A percentile compares a stretch with the other conserved stretches of the same genome.
Evolutionary conservation across 2,329 filamentous ascomycete genomes (phyloP).

Genomic region (Fusarium pseudoanthophilum): DNA sequence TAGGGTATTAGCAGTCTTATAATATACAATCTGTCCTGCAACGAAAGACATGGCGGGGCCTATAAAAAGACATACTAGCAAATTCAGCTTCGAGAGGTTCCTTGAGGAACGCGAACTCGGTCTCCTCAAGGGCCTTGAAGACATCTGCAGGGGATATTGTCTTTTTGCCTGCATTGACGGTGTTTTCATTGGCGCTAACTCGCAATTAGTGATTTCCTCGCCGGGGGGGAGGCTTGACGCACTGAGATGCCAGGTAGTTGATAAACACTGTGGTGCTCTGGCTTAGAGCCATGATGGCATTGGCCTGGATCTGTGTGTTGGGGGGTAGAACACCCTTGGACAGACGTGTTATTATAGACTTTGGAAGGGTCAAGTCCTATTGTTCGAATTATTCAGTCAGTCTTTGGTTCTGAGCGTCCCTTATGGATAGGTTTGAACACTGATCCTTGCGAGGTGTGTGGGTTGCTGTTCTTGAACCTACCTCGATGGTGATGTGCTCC

Average conservation of each 20-base stretch:
- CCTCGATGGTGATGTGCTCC: slow-evolving; percentile 63
- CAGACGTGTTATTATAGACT: slow-evolving; percentile 82
- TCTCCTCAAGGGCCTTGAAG: slow-evolving; percentile 79
- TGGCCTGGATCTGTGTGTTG: slow-evolving; percentile 85
- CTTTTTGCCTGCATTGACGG: slow-evolving; percentile 75
- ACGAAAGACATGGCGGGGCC: neutral
- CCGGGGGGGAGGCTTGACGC: slow-evolving; percentile 49
- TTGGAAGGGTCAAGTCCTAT: slow-evolving; percentile 80
- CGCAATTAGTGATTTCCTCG: slow-evolving; percentile 4
- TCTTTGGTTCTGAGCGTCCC: neutral
- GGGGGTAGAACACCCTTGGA: slow-evolving; percentile 83
- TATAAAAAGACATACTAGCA: slow-evolving; percentile 65
- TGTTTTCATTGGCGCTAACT: slow-evolving; percentile 77
- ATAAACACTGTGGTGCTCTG: slow-evolving; percentile 88
- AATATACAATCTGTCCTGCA: neutral
- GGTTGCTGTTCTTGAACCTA: slow-evolving; percentile 42
- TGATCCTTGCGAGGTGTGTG: neutral
- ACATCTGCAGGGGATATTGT: slow-evolving; percentile 82
- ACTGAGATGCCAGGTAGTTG: slow-evolving; percentile 81
- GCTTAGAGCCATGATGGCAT: slow-evolving; percentile 80
- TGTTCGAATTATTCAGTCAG: neutral
- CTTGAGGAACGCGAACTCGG: slow-evolving; percentile 79
- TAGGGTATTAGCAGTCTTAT: neutral
- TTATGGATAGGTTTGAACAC: neutral
- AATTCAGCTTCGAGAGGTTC: slow-evolving; percentile 78